Conservation (phyloP, 371 early-diverging fungal species). For the Nematocida ausubeli region DNA sequence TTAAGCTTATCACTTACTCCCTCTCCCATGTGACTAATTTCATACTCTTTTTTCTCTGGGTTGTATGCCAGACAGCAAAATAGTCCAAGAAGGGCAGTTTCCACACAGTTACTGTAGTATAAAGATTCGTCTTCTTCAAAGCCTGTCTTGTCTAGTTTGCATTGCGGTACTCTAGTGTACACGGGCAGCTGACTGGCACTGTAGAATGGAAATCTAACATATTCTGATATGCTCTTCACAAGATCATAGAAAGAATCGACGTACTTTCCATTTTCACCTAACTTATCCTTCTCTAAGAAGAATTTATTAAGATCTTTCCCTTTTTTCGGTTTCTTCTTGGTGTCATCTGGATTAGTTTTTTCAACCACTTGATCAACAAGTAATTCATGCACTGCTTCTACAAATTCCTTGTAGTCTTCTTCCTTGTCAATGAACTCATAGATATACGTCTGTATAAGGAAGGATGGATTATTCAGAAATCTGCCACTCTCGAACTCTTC, state of each 20-base stretch:
- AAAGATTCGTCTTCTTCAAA: neutral
- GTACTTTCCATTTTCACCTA: neutral
- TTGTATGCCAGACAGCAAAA: neutral
- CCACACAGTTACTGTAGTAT: neutral
- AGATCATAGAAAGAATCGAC: neutral
- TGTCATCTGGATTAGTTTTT: neutral
- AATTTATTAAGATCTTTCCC: neutral
- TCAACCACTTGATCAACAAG: neutral
- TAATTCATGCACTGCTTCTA: neutral
- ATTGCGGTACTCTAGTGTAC: neutral
- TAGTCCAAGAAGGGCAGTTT: neutral
- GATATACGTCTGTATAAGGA: neutral
- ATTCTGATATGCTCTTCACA: neutral
- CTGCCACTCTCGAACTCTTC: neutral
- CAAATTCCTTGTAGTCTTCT: neutral
- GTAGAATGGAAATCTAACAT: neutral
- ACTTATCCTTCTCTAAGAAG: neutral
- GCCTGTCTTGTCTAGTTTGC: neutral
- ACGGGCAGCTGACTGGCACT: neutral
- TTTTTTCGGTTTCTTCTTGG: no score
- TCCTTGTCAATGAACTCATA: neutral
- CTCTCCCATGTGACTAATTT: neutral
- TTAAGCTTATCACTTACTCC: neutral
- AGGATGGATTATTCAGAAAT: neutral
- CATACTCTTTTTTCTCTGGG: neutral